These are phyloP conservation scores for Paragyromitra xinjiangensis DNA, from an alignment of 495 filamentous ascomycete species.

Conservation along the genomic window DNA sequence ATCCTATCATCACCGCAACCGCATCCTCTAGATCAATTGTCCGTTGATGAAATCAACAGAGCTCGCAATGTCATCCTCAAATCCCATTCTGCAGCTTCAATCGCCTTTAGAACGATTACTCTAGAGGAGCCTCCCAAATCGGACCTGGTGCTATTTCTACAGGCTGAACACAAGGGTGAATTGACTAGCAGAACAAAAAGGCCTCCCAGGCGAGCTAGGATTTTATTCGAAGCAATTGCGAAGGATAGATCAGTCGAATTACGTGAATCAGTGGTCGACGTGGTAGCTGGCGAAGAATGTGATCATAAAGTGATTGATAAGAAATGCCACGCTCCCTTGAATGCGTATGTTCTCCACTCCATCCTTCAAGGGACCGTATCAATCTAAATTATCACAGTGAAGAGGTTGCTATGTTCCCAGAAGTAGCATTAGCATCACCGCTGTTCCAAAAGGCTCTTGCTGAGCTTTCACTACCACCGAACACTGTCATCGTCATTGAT, in stretches of 20 bases:
- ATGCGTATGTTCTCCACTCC: conserved; percentile 61
- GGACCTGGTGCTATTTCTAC: conserved; percentile 60
- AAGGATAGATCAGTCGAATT: conserved; percentile 67
- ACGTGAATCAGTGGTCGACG: conserved; percentile 70
- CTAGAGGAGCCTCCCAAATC: conserved; percentile 67
- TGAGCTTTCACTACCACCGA: conserved; percentile 70
- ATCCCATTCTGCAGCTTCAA: conserved; percentile 34
- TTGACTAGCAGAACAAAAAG: conserved; percentile 55
- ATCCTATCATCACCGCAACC: conserved; percentile 44
- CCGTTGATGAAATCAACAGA: conserved; percentile 53
- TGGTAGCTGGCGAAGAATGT: conserved; percentile 63
- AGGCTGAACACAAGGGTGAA: conserved; percentile 56
- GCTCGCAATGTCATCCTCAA: conserved; percentile 54
- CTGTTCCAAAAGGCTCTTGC: conserved; percentile 69
- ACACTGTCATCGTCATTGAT: conserved; percentile 72
- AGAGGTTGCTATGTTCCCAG: conserved; percentile 71
- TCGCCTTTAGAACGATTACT: conserved; percentile 65
- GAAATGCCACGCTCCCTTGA: conserved; percentile 69
- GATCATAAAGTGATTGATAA: conserved; percentile 67
- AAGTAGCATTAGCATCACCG: conserved; percentile 68
- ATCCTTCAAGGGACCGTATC: conserved; percentile 16
- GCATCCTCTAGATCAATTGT: conserved; percentile 58
- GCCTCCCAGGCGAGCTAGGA: conserved; percentile 69
- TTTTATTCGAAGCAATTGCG: conserved; percentile 73
- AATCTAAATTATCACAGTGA: conserved; percentile 59